A percentile compares a stretch with the other conserved stretches of the same genome.
These are phyloP conservation scores for Leishmania amazonensis DNA, from an alignment of 208 protist genomes.

Conservation along the genomic window DNA sequence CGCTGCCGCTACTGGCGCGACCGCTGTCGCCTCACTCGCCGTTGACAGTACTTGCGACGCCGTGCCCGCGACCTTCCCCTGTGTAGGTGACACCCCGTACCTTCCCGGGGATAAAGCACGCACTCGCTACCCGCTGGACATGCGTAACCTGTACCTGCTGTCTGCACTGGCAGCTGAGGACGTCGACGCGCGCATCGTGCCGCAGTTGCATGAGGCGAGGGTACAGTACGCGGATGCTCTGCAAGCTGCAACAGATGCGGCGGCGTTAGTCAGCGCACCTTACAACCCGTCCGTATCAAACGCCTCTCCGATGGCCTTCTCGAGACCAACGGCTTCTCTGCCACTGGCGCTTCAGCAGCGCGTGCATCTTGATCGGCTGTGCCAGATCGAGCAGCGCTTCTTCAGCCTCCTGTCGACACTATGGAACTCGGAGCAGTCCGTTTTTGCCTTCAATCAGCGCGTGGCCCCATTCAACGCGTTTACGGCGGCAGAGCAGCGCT, in stretches of 20 bases:
- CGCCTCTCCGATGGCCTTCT: background rate
- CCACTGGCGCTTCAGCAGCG: conserved; percentile 26
- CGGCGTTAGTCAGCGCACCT: background rate
- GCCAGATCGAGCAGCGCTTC: conserved; percentile 19
- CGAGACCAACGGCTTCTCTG: conserved; percentile 8
- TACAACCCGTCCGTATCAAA: background rate
- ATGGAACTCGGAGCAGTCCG: conserved; percentile 44
- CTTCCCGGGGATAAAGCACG: conserved; percentile 32
- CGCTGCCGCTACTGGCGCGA: background rate
- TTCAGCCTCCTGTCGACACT: conserved; percentile 22
- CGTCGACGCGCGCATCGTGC: conserved; percentile 39
- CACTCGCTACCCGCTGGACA: conserved; percentile 57
- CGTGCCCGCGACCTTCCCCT: conserved; percentile 4
- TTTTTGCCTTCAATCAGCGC: conserved; percentile 57
- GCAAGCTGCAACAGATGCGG: conserved; percentile 8
- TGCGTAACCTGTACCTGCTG: conserved; percentile 65
- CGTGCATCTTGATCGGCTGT: conserved; percentile 17
- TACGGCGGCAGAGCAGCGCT: conserved; percentile 34
- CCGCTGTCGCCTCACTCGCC: background rate
- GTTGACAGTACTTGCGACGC: background rate
- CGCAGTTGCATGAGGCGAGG: conserved; percentile 33
- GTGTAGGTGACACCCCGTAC: conserved; percentile 33
- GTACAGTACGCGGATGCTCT: conserved; percentile 36
- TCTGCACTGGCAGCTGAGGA: conserved; percentile 65
- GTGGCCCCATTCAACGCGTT: conserved; percentile 59